Percentiles rank a stretch among this genome's conserved stretches.
These are phyloP conservation scores for Aspergillus felis DNA, from an alignment of 2,329 filamentous ascomycete species.

Conservation along the genomic window DNA sequence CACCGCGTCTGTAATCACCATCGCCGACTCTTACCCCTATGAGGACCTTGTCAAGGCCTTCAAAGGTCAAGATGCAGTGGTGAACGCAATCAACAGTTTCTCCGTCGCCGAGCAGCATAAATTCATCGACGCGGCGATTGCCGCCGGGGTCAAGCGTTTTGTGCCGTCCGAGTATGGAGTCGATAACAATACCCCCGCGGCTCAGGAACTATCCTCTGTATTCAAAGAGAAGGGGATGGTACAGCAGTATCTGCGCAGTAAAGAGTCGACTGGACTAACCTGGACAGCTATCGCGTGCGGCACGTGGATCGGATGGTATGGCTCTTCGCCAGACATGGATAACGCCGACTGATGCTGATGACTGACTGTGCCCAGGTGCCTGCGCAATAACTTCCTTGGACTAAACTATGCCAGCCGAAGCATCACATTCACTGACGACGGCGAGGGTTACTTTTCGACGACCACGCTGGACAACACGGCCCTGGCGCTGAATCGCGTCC, in stretches of 20 bases:
- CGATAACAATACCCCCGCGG: slow-evolving; percentile 7
- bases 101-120: slow-evolving; percentile 10
- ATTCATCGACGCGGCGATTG: slow-evolving; percentile 13
- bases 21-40: too few species aligned
- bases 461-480: slow-evolving; percentile 10
- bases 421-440: slow-evolving; percentile 7
- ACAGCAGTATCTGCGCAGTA: slow-evolving; percentile 9
- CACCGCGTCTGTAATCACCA: too few species aligned
- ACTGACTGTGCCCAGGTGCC: neutral
- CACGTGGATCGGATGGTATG: slow-evolving; percentile 12
- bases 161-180: slow-evolving; percentile 14
- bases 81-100: slow-evolving; percentile 11
- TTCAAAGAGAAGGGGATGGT: slow-evolving; percentile 10
- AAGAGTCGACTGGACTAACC: slow-evolving; percentile 9
- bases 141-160: slow-evolving; percentile 6
- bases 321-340: too few species aligned
- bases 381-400: slow-evolving; percentile 9
- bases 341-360: neutral
- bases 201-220: slow-evolving; percentile 2
- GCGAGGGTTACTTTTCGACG: slow-evolving; percentile 5
- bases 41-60: slow-evolving; percentile 4
- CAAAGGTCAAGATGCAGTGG: slow-evolving; percentile 13
- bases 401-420: slow-evolving; percentile 3
- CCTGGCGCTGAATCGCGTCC: slow-evolving; percentile 7
- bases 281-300: slow-evolving; percentile 16